These are phyloP conservation scores for Cryoendolithus antarcticus DNA, from an alignment of 2,329 filamentous ascomycete genomes.

Conservation along the genomic window DNA sequence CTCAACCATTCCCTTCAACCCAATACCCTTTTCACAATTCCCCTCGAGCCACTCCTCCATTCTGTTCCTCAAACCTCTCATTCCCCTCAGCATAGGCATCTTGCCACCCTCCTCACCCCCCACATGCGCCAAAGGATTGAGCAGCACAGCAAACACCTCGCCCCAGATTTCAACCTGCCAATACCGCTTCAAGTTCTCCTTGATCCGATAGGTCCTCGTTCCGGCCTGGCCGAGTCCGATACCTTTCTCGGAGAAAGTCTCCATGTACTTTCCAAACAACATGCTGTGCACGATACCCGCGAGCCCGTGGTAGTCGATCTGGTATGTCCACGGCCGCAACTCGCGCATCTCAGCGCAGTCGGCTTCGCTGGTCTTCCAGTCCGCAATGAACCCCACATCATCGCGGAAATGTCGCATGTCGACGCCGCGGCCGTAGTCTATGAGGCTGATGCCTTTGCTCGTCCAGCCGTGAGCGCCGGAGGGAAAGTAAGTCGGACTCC, in stretches of 20 bases:
- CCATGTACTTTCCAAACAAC: constrained; percentile 90
- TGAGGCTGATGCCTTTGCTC: constrained; percentile 67
- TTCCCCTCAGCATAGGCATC: constrained; percentile 61
- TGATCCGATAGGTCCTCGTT: constrained; percentile 62
- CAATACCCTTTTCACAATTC: constrained; percentile 69
- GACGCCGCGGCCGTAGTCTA: constrained; percentile 89
- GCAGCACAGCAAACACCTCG: constrained; percentile 67
- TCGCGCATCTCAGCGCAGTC: constrained; percentile 96
- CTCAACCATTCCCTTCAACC: constrained; percentile 40
- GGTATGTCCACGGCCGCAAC: constrained; percentile 88
- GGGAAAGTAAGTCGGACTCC: constrained; percentile 54
- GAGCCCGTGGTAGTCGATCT: constrained; percentile 90
- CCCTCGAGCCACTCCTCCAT: constrained; percentile 77
- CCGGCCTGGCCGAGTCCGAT: constrained; percentile 42
- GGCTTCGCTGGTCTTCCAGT: constrained; percentile 79
- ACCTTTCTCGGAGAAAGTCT: constrained; percentile 46
- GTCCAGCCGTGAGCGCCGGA: constrained; percentile 70
- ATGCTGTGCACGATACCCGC: constrained; percentile 80
- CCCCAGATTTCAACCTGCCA: constrained; percentile 92
- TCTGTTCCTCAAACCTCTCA: constrained; percentile 55
- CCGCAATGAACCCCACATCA: constrained; percentile 77
- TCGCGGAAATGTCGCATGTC: constrained; percentile 77
- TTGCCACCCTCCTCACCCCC: constrained; percentile 49
- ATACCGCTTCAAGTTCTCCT: constrained; percentile 80
- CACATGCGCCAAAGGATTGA: constrained; percentile 66